phyloP scores from a whole-genome alignment of 129 eudicot species.

The Logfia minima region DNA sequence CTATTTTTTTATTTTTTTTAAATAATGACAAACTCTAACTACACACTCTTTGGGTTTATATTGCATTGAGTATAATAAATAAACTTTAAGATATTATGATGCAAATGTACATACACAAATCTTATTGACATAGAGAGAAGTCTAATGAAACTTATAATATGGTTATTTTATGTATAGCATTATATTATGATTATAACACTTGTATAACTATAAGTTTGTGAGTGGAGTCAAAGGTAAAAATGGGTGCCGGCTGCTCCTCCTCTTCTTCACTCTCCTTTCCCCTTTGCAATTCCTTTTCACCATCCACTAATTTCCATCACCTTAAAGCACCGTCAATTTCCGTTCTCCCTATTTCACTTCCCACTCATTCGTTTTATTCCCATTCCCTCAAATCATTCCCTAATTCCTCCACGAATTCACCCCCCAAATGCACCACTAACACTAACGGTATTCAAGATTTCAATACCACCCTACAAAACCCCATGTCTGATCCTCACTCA shows the following conservation, averaged over 20 bases:
- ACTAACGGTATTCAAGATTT: slow-evolving; percentile 26
- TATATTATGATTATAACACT: not conserved
- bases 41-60: too few species aligned
- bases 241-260: slow-evolving; percentile 24
- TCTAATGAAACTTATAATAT: too few species aligned
- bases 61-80: too few species aligned
- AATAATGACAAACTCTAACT: too few species aligned
- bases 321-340: slow-evolving; percentile 11
- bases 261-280: slow-evolving; percentile 35
- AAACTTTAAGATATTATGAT: too few species aligned
- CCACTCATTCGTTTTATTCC: not conserved
- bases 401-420: slow-evolving; percentile 18
- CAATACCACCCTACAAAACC: slow-evolving; percentile 30
- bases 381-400: slow-evolving; percentile 27
- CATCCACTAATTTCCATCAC: not conserved
- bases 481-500: slow-evolving; percentile 59
- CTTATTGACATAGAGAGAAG: too few species aligned
- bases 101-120: too few species aligned
- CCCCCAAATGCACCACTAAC: slow-evolving; percentile 30
- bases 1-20: too few species aligned
- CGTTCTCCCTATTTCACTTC: slow-evolving; percentile 3
- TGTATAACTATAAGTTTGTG: not conserved
- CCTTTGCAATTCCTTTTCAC: slow-evolving; percentile 9
- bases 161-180: too few species aligned
- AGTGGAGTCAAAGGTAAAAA: slow-evolving; percentile 25